Evolutionary conservation across 2,329 filamentous ascomycete genomes (phyloP), one percentile per base, ranked within the genome.

Genomic region (Xylaria sp.): DNA sequence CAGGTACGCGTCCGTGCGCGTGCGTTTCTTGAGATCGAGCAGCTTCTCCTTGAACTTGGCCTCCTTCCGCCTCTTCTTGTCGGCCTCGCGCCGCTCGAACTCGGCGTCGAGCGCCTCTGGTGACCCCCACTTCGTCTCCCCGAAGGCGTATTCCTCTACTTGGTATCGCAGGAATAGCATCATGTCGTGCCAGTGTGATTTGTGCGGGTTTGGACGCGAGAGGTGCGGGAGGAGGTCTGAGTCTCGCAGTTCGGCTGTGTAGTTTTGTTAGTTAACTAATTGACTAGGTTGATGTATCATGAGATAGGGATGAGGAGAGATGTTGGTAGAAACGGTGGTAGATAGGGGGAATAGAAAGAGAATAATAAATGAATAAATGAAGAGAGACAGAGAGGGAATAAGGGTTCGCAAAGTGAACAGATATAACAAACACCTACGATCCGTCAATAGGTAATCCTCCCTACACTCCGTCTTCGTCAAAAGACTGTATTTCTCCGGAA

Each of bases 121-220:
- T 0, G 91, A 93, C 0, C 96, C 96, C 96, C 96, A 99, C 82
- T 98, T 98, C 72, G 89, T 90, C 1, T 86, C 81, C 0, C 40
- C 51, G 0, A 98, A 91, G 0, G 95, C 96, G 78, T 98, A 98
- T 65, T 94, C 93, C 78, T 99, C 96, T 1, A 99, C 93, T 78
- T 99, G 96, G 69, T 90, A 97, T 0, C 96, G 91, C 25, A 99
- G 85, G 78, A 96, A 99, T 2, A 99, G 87, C 91, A 97, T 97
- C 96, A 99, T 99, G 83, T 97, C 93, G 80, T 98, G 94, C 93
- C 94, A 99, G 67, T 94, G 94, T 0, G 92, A 90, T 79, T 98
- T 98, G 82, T 98, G 96, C 0, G 96, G 96, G 75, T 99, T 99
- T 1, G 96, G 95, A 40, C 91, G 91, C 63, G 92, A 92, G 9